Conservation (phyloP, 176 grass and related monocot genomes). For the Elaeis guineensis region DNA sequence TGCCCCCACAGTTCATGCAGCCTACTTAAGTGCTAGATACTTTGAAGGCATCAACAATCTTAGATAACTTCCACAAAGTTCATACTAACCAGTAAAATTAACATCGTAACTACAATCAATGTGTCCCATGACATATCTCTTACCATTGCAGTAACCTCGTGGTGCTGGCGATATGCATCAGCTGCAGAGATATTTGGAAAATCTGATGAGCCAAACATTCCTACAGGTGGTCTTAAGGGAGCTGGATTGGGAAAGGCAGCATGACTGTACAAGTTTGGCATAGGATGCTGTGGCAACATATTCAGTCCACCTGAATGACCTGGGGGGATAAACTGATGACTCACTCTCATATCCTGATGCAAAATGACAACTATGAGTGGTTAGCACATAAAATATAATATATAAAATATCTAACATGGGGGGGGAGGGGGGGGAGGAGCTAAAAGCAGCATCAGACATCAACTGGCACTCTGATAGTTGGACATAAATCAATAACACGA, state of each 20-base stretch:
- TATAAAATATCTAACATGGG: constrained; percentile 5
- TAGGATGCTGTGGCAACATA: constrained; percentile 38
- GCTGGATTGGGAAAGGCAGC: constrained; percentile 43
- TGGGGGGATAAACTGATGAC: constrained; percentile 26
- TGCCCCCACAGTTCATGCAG: no score
- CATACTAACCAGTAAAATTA: no score
- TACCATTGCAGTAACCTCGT: constrained; percentile 93
- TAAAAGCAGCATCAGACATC: neutral
- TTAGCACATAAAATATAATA: neutral
- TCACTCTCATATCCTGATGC: constrained; percentile 49
- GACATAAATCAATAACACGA: no score
- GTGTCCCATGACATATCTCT: constrained; percentile 12
- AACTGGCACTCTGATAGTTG: no score
- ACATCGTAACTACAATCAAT: no score
- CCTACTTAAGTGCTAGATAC: no score
- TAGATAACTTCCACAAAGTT: no score
- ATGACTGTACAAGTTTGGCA: constrained; percentile 40
- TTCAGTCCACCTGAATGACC: constrained; percentile 57
- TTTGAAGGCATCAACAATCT: no score
- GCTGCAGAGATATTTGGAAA: constrained; percentile 43
- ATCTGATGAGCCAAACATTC: constrained; percentile 35
- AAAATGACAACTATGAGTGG: constrained; percentile 24
- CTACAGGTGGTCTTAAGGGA: constrained; percentile 26
- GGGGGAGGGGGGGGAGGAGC: no score
- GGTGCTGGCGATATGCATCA: constrained; percentile 81